These are phyloP conservation scores for Xylariaceae sp. DNA, from an alignment of 2,329 filamentous ascomycete genomes.

Conservation along the genomic window DNA sequence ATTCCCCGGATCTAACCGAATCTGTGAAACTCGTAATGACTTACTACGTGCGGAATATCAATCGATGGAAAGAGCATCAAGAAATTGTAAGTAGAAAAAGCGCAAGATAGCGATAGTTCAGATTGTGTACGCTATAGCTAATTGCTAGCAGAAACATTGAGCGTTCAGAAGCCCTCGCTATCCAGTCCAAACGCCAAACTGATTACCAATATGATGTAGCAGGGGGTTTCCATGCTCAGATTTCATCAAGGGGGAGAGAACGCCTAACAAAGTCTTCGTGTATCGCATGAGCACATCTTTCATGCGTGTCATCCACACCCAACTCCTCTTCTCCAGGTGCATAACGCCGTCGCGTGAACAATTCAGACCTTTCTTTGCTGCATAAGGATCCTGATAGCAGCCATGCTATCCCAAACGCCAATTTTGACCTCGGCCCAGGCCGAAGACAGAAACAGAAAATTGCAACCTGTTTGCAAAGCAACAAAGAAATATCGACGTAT, in stretches of 20 bases:
- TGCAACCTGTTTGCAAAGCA: slow-evolving; percentile 1
- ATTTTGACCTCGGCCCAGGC: slow-evolving; percentile 14
- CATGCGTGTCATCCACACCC: slow-evolving; percentile 18
- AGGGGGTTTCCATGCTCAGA: slow-evolving; percentile 3
- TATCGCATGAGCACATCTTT: slow-evolving; percentile 13
- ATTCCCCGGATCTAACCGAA: slow-evolving; percentile 8
- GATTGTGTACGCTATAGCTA: slow-evolving; percentile 16
- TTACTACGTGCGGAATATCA: neutral
- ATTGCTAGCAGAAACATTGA: slow-evolving; percentile 5
- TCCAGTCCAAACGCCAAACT: slow-evolving; percentile 25
- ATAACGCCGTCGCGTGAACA: slow-evolving; percentile 23
- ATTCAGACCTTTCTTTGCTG: neutral
- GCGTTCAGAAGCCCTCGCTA: neutral
- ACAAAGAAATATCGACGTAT: slow-evolving; percentile 16
- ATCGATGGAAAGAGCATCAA: neutral
- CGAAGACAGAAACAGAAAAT: slow-evolving; percentile 8
- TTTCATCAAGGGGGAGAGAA: slow-evolving; percentile 1
- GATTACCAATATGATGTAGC: slow-evolving; percentile 8
- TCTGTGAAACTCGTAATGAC: no score
- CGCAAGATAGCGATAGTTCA: slow-evolving; percentile 4
- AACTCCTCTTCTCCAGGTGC: slow-evolving; percentile 10
- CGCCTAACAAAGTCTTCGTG: neutral
- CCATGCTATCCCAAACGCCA: slow-evolving; percentile 25
- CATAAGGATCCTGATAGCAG: slow-evolving; percentile 8
- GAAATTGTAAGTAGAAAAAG: neutral